These are phyloP conservation scores for Punctularia strigosozonata DNA, from an alignment of 768 basidiomycete genomes.

Conservation along the genomic window DNA sequence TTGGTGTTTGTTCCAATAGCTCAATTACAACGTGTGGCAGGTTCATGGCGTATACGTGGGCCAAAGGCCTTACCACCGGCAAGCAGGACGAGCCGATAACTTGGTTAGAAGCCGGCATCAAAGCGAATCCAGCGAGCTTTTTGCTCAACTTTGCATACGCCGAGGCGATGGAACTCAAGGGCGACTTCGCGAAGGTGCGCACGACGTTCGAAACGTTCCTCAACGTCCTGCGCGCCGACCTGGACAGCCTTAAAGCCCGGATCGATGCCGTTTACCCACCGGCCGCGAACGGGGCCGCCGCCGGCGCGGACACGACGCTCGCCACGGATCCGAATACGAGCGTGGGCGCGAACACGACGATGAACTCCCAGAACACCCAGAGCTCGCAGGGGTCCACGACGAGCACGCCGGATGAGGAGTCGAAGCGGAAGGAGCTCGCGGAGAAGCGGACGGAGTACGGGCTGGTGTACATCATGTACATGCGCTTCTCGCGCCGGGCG, in stretches of 20 bases:
- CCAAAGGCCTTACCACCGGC: conserved; percentile 54
- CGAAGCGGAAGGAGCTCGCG: conserved; percentile 43
- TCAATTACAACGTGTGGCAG: conserved; percentile 25
- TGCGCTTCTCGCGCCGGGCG: conserved; percentile 82
- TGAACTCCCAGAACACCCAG: conserved; percentile 39
- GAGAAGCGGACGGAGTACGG: conserved; percentile 62
- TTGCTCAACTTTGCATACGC: conserved; percentile 85
- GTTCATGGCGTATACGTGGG: conserved; percentile 88
- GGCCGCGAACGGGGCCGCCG: conserved; percentile 5
- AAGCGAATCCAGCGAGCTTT: conserved; percentile 79
- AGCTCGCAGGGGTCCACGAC: conserved; percentile 39
- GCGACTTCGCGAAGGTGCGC: conserved; percentile 59
- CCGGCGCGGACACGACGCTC: not conserved
- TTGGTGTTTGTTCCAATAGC: not conserved
- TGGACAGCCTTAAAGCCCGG: conserved; percentile 47
- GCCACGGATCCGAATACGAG: conserved; percentile 2
- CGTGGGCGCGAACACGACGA: conserved; percentile 22
- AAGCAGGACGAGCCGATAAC: conserved; percentile 72
- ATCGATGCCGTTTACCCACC: conserved; percentile 26
- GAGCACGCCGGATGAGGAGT: too few species aligned
- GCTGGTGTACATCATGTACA: conserved; percentile 80
- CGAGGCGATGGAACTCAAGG: conserved; percentile 57
- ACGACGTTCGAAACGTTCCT: conserved; percentile 64
- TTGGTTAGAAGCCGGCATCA: conserved; percentile 75
- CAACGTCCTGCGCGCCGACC: conserved; percentile 43